Evolutionary conservation across 306 rosid genomes (phyloP).

Genomic region (Quercus wislizeni): DNA sequence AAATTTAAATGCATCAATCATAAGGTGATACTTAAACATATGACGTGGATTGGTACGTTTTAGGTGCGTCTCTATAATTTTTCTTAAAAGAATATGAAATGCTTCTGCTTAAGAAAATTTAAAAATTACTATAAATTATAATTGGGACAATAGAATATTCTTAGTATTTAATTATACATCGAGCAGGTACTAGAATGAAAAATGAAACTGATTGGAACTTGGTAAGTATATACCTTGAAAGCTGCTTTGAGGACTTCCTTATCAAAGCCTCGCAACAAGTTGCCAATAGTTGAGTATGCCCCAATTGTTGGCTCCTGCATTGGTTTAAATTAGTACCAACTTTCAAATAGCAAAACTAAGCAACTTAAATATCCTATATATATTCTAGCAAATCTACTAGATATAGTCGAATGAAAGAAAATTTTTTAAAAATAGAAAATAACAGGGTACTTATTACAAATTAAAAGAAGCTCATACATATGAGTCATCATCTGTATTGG

Average conservation of each 20-base stretch:
- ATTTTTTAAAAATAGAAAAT: background rate
- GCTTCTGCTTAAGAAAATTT: too few species aligned
- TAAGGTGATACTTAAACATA: too few species aligned
- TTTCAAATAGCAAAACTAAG: conserved; percentile 1
- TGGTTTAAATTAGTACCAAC: conserved; percentile 7
- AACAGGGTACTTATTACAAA: background rate
- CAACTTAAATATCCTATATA: background rate
- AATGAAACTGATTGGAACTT: too few species aligned
- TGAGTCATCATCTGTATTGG: conserved; percentile 41
- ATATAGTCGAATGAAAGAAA: background rate
- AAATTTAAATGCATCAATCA: too few species aligned
- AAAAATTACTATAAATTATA: too few species aligned
- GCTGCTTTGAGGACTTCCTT: conserved; percentile 60
- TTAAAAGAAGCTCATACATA: conserved; percentile 36
- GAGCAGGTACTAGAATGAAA: too few species aligned
- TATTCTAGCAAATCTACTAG: background rate
- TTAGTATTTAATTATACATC: too few species aligned
- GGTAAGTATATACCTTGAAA: conserved; percentile 46
- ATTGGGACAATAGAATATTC: too few species aligned
- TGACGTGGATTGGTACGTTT: too few species aligned
- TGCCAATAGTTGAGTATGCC: conserved; percentile 67
- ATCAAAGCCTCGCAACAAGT: conserved; percentile 66
- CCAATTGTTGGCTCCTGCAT: conserved; percentile 63
- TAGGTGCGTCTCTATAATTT: too few species aligned
- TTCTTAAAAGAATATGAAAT: too few species aligned